phyloP scores from a whole-genome alignment of 177 flowering plant genomes.

The Vitis hybrid region DNA sequence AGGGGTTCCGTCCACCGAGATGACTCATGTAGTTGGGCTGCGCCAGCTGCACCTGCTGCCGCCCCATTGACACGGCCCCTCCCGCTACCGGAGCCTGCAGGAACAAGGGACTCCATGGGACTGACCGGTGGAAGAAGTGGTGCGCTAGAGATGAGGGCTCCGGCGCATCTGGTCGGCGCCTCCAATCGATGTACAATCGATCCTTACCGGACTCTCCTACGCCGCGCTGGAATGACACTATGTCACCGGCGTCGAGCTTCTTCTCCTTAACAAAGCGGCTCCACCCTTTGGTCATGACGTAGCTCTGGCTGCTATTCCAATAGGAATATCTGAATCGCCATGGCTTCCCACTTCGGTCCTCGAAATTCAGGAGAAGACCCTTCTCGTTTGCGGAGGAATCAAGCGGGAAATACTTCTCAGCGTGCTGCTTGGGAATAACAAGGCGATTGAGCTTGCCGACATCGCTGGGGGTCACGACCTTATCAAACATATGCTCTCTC shows the following conservation, averaged over 20 bases:
- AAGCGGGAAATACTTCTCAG: conserved; percentile 87
- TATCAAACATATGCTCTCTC: conserved; percentile 93
- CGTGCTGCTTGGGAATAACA: conserved; percentile 96
- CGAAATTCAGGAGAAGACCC: conserved; percentile 78
- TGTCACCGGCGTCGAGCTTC: conserved; percentile 89
- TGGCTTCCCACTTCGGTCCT: conserved; percentile 76
- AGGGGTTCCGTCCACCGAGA: background rate
- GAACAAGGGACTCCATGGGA: conserved; percentile 43
- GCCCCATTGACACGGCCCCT: background rate
- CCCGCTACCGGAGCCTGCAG: conserved; percentile 20
- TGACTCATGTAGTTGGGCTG: conserved; percentile 5
- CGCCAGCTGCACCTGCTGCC: conserved; percentile 5
- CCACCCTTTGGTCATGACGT: conserved; percentile 99
- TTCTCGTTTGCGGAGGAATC: conserved; percentile 70
- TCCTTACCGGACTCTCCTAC: conserved; percentile 47
- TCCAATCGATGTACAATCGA: conserved; percentile 81
- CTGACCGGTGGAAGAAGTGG: conserved; percentile 25
- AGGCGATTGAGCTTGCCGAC: conserved; percentile 91
- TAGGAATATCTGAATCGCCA: conserved; percentile 94
- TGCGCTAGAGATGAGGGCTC: conserved; percentile 19
- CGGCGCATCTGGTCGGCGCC: conserved; percentile 54
- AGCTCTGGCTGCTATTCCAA: conserved; percentile 99
- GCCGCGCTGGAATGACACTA: conserved; percentile 78
- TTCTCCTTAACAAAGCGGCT: conserved; percentile 95
- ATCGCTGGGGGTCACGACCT: conserved; percentile 95